Base-by-base conservation (phyloP, 768 basidiomycete species). In the Suillus subluteus region DNA sequence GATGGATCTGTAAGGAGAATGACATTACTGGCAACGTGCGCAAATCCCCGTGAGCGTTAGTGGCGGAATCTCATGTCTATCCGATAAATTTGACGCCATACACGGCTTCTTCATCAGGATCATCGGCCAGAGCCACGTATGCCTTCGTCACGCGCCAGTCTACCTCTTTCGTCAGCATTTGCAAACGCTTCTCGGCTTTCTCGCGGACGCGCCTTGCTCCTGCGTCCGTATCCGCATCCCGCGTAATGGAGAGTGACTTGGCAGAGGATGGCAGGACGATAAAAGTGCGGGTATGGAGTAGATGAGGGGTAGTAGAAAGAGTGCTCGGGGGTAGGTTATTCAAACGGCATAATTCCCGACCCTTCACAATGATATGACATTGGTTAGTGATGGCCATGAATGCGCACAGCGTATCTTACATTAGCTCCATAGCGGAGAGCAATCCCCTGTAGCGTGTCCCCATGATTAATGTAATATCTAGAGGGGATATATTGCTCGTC, bases 311-410 rank as follows among this genome's bases (percentile, higher is more conserved):
- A 0, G 88, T 91, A 65, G 80, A 85, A 23, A 93, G 77, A 4
- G 89, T 87, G 71, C 84, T 89, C 6, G 81, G 76, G 0, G 91
- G 88, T 15, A 94, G 82, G 54, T 83, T 84, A 72, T 93, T 94
- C 16, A 91, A 77, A 23, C 79, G 85, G 73, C 90, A 91, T 4
- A 94, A 79, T 44, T 84, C 80, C 38, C 84, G 83, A 50, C 83
- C 87, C 90, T 87, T 26, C 26, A 9, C 59, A 18, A 58, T 56
- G 30, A 62, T 58, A 21, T 35, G 9, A 26, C 48, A 30, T 37
- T 58, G 4, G 43, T 46, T 38, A 38, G n/a, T 44, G 58, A 54
- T 32, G 23, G 6, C 13, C 12, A 46, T 35, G 5, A 38, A 54
- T 54, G 40, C 43, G n/a, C 32, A 21, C 40, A 65, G 30, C 6